A percentile compares a stretch with the other conserved stretches of the same genome.
These are phyloP conservation scores for Apiotrichum porosum DNA, from an alignment of 1,284 basidiomycete species.

Conservation along the genomic window DNA sequence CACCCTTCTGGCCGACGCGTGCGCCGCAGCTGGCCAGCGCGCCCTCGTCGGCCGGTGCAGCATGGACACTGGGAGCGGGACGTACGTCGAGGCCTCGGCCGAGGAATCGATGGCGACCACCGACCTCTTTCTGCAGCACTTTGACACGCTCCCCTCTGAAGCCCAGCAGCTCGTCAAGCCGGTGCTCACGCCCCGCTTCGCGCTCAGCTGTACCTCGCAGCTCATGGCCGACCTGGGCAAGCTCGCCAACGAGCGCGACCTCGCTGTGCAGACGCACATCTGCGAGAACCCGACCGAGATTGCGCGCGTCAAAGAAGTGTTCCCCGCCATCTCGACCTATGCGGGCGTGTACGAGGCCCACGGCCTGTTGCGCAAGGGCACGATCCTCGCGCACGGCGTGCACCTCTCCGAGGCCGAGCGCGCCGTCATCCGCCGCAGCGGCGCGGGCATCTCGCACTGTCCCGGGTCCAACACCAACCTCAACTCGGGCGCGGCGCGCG, in stretches of 20 bases:
- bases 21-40: constrained; percentile 69
- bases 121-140: constrained; percentile 62
- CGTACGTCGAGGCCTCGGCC: constrained; percentile 67
- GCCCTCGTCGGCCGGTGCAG: constrained; percentile 89
- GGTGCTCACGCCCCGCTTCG: constrained; percentile 90
- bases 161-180: constrained; percentile 70
- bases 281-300: constrained; percentile 80
- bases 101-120: constrained; percentile 61
- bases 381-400: constrained; percentile 78
- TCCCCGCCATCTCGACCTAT: constrained; percentile 61
- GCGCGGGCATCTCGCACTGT: constrained; percentile 84
- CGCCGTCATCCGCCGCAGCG: constrained; percentile 60
- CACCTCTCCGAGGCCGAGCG: constrained; percentile 71
- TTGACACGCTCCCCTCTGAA: constrained; percentile 40
- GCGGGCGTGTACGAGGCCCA: constrained; percentile 76
- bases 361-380: constrained; percentile 70
- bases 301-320: constrained; percentile 60
- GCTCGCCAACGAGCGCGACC: constrained; percentile 48
- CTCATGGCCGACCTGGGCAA: constrained; percentile 64
- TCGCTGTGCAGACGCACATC: constrained; percentile 84
- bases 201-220: constrained; percentile 78
- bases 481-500: constrained; percentile 71
- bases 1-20: constrained; percentile 76
- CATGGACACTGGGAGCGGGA: constrained; percentile 70
- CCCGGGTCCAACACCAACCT: constrained; percentile 90